Percentiles rank a stretch among this genome's conserved stretches.
phyloP scores from a whole-genome alignment of 1,284 basidiomycete genomes.

The Ustilago cynodontis region DNA sequence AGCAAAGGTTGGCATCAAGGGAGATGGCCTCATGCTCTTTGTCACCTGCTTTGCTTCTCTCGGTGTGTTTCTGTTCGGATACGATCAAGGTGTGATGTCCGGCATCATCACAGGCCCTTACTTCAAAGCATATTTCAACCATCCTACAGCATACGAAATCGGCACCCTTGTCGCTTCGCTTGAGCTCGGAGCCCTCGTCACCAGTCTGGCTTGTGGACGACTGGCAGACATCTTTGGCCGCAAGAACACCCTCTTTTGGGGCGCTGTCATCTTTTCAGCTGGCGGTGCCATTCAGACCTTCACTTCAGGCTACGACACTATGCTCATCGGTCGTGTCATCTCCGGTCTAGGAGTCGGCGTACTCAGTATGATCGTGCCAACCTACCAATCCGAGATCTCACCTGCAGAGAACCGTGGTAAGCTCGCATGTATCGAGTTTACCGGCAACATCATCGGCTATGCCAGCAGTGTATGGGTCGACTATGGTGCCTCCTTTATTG shows the following conservation, averaged over 20 bases:
- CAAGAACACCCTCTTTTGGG: conserved; percentile 85
- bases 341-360: conserved; percentile 94
- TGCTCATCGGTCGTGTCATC: conserved; percentile 88
- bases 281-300: conserved; percentile 92
- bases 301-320: conserved; percentile 82
- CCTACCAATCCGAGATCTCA: conserved; percentile 96
- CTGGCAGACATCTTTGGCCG: conserved; percentile 89
- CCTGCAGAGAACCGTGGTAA: conserved; percentile 81
- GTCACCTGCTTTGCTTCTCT: conserved; percentile 82
- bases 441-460: conserved; percentile 86
- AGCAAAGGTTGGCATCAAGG: conserved; percentile 60
- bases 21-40: conserved; percentile 66
- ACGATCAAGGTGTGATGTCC: conserved; percentile 69
- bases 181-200: conserved; percentile 84
- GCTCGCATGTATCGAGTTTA: conserved; percentile 93
- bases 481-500: conserved; percentile 87
- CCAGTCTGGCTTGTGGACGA: conserved; percentile 87
- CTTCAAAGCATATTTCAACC: conserved; percentile 76
- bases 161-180: conserved; percentile 82
- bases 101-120: conserved; percentile 94
- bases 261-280: conserved; percentile 86
- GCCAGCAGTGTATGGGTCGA: conserved; percentile 84
- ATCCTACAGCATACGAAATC: conserved; percentile 76
- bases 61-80: conserved; percentile 85
- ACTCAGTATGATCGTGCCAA: conserved; percentile 89